These are phyloP conservation scores for Scheffersomyces lignosus DNA, from an alignment of 805 yeast species.

Conservation along the genomic window DNA sequence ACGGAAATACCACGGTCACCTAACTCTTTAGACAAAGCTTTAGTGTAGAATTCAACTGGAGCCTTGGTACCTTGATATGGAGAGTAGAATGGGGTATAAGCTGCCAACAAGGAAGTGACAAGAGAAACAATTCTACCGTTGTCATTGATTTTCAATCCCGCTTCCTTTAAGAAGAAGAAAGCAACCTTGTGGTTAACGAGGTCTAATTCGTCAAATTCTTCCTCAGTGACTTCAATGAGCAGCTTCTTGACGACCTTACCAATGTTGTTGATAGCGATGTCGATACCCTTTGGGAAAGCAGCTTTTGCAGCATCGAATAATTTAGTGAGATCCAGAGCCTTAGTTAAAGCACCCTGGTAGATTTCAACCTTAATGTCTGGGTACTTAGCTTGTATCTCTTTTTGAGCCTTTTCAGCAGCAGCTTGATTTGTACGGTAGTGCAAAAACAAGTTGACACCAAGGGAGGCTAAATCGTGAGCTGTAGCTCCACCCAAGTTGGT, in stretches of 20 bases:
- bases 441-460: slow-evolving; percentile 53
- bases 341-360: slow-evolving; percentile 43
- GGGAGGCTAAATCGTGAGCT: slow-evolving; percentile 53
- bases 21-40: slow-evolving; percentile 57
- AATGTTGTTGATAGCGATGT: slow-evolving; percentile 66
- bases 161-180: slow-evolving; percentile 59
- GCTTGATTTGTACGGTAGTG: slow-evolving; percentile 54
- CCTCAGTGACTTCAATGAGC: slow-evolving; percentile 49
- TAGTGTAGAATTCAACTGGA: slow-evolving; percentile 53
- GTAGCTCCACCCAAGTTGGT: slow-evolving; percentile 60
- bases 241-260: slow-evolving; percentile 69
- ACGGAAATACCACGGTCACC: slow-evolving; percentile 46
- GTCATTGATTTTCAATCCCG: slow-evolving; percentile 50
- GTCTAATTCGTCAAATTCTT: slow-evolving; percentile 57
- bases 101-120: slow-evolving; percentile 67
- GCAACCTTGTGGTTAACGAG: slow-evolving; percentile 58
- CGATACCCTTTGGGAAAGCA: slow-evolving; percentile 49
- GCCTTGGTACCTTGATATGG: slow-evolving; percentile 59
- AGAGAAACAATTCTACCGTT: slow-evolving; percentile 56
- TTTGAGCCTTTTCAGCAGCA: slow-evolving; percentile 36
- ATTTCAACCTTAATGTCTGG: slow-evolving; percentile 40
- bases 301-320: slow-evolving; percentile 48
- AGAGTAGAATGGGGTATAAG: slow-evolving; percentile 55
- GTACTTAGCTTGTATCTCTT: slow-evolving; percentile 32
- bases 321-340: slow-evolving; percentile 40